These are phyloP conservation scores for Aureobasidium sp. DNA, from an alignment of 2,329 filamentous ascomycete genomes.

Conservation along the genomic window DNA sequence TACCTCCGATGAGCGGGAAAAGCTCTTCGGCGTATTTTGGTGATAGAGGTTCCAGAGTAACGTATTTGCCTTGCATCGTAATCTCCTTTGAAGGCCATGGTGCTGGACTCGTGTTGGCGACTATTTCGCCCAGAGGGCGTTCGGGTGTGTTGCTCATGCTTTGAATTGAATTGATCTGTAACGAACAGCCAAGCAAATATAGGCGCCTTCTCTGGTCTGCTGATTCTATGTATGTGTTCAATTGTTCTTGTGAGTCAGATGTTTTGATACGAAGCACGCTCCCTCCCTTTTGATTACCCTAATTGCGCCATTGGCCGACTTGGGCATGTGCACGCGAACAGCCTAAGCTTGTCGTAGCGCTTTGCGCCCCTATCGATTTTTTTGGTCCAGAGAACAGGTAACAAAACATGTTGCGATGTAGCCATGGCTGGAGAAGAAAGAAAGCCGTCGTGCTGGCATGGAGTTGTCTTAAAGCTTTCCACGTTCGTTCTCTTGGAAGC, in stretches of 20 bases:
- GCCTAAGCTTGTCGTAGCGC: background rate
- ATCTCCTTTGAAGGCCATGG: conserved; percentile 7
- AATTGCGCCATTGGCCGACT: background rate
- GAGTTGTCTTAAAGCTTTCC: too few relatives aligned
- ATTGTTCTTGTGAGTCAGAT: background rate
- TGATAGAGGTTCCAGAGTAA: conserved; percentile 14
- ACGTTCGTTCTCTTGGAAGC: background rate
- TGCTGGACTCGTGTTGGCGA: conserved; percentile 1
- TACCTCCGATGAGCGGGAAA: conserved; percentile 16
- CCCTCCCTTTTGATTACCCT: background rate
- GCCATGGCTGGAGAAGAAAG: background rate
- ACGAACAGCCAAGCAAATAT: too few relatives aligned
- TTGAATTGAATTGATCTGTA: background rate
- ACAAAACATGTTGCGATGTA: background rate
- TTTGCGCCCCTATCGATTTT: background rate
- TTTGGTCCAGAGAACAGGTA: background rate
- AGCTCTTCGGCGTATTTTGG: conserved; percentile 14
- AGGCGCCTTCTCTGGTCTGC: background rate
- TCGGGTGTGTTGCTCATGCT: conserved; percentile 3
- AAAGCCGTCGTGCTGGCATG: too few relatives aligned
- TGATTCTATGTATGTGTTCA: background rate
- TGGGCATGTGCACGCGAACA: background rate
- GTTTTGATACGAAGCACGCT: background rate
- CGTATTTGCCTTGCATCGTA: conserved; percentile 14
- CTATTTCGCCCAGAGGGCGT: background rate